phyloP scores from a whole-genome alignment of 2,329 filamentous ascomycete genomes.

The Xylariaceae sp. region DNA sequence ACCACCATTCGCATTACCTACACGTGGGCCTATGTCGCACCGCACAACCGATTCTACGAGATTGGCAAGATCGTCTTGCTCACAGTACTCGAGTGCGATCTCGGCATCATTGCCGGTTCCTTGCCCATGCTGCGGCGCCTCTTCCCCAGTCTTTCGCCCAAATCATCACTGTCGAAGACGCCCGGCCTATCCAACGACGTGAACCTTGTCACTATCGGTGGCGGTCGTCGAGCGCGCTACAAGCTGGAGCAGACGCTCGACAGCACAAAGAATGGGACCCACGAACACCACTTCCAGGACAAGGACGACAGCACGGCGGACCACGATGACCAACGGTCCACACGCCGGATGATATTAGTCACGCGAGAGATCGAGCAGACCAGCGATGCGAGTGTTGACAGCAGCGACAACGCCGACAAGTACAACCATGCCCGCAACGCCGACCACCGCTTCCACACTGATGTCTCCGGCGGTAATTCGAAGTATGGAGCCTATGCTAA shows the following conservation, averaged over 20 bases:
- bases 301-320: too few relatives aligned
- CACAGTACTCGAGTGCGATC: slow-evolving; percentile 6
- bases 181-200: slow-evolving; percentile 4
- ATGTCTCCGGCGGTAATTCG: neutral
- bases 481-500: neutral
- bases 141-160: slow-evolving; percentile 1
- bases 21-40: neutral
- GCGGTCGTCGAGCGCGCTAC: slow-evolving; percentile 2
- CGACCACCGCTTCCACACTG: neutral
- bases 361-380: too few relatives aligned
- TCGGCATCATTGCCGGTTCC: slow-evolving; percentile 6
- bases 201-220: slow-evolving; percentile 10
- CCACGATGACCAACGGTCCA: too few relatives aligned
- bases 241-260: slow-evolving; percentile 5
- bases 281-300: too few relatives aligned
- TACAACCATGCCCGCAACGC: neutral
- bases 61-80: neutral
- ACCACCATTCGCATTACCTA: slow-evolving; percentile 13
- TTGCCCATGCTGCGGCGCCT: slow-evolving; percentile 6
- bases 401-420: neutral
- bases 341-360: too few relatives aligned
- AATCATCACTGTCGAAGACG: neutral
- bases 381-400: too few relatives aligned
- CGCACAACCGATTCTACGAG: neutral
- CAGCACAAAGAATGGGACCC: too few relatives aligned